These are phyloP conservation scores for Trypanosoma caninum DNA, from an alignment of 208 protist genomes.

Conservation along the genomic window DNA sequence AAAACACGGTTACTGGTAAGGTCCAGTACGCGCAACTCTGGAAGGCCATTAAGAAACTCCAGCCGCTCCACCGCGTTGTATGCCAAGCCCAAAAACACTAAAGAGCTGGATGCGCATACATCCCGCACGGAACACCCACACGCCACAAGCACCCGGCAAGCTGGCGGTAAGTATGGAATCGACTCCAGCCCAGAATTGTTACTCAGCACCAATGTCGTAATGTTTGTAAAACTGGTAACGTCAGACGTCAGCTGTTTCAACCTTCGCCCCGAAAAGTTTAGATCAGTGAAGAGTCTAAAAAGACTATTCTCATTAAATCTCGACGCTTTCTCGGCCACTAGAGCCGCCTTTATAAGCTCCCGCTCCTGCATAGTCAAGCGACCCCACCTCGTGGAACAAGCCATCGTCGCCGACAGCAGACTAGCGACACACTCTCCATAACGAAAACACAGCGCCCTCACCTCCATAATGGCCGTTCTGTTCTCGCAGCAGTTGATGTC, in stretches of 20 bases:
- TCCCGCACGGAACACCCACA: conserved; percentile 39
- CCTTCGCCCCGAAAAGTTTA: conserved; percentile 46
- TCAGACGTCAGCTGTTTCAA: conserved; percentile 34
- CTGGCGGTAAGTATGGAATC: conserved; percentile 51
- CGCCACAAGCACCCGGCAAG: conserved; percentile 41
- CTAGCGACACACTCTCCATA: conserved; percentile 12
- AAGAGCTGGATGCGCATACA: conserved; percentile 25
- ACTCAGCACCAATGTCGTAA: conserved; percentile 51
- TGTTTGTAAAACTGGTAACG: conserved; percentile 37
- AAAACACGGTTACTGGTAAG: conserved; percentile 59
- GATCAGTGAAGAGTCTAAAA: conserved; percentile 40
- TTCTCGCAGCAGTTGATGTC: conserved; percentile 12
- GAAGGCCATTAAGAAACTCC: conserved; percentile 43
- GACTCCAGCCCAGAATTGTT: conserved; percentile 45
- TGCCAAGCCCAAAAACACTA: conserved; percentile 46
- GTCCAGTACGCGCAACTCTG: conserved; percentile 61
- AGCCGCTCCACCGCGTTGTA: conserved; percentile 54
- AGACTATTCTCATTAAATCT: conserved; percentile 37
- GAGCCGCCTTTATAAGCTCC: conserved; percentile 34
- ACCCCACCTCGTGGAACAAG: conserved; percentile 42
- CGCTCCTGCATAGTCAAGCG: conserved; percentile 37
- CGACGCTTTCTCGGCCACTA: conserved; percentile 34
- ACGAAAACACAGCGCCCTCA: conserved; percentile 2
- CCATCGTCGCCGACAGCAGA: conserved; percentile 14
- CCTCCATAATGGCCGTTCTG: not conserved